These are phyloP conservation scores for Chlorella vulgaris DNA, from an alignment of 139 green algal species.

Conservation along the genomic window DNA sequence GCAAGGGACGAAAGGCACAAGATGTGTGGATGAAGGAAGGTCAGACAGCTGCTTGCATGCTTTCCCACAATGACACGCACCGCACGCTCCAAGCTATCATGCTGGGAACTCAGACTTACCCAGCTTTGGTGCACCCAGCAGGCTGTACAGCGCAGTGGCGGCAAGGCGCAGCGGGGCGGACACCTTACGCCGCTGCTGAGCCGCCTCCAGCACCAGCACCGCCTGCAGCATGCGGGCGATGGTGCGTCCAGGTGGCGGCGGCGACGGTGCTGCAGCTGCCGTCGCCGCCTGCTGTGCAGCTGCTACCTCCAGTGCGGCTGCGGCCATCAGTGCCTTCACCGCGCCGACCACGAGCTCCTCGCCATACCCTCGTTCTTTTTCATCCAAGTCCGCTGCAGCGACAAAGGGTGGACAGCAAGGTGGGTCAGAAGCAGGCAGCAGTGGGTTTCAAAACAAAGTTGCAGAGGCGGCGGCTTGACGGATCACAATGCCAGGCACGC, in stretches of 20 bases:
- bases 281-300: conserved; percentile 50
- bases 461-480: no score
- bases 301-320: conserved; percentile 5
- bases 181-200: conserved; percentile 50
- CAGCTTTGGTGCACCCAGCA: conserved; percentile 56
- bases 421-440: neutral
- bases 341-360: conserved; percentile 76
- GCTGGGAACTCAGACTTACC: no score
- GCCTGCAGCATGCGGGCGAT: conserved; percentile 46
- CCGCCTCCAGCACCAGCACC: conserved; percentile 53
- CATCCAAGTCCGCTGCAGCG: conserved; percentile 51
- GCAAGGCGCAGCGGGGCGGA: conserved; percentile 62
- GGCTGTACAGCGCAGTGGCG: conserved; percentile 53
- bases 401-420: neutral
- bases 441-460: no score
- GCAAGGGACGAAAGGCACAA: no score
- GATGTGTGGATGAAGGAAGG: no score
- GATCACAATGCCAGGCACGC: no score
- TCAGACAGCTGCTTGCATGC: no score
- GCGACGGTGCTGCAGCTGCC: conserved; percentile 53
- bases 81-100: no score
- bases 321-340: conserved; percentile 50
- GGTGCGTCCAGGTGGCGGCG: conserved; percentile 40
- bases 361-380: conserved; percentile 74
- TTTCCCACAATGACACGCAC: no score